Evolutionary conservation across 805 yeast species (phyloP), one percentile per base, ranked within the genome.

Genomic region (Teunomyces panamensis): DNA sequence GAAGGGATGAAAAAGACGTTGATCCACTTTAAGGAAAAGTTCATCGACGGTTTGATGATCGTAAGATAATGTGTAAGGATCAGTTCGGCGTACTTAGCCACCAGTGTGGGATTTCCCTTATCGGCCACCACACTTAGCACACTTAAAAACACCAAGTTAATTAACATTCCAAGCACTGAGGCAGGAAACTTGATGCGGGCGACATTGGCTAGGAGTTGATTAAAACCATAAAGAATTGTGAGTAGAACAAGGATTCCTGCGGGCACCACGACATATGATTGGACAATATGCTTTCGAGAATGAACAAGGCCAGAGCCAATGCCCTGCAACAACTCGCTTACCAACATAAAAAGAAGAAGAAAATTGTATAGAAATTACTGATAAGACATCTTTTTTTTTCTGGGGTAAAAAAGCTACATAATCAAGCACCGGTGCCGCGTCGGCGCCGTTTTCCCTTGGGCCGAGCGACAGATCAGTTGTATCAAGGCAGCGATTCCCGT

Each of bases 1-100:
- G 90, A 83, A 0, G 94, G 92, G 0, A 88, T 81, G 71, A 87
- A 87, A 59, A 83, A 85, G 5, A 85, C 76, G 60, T 84, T 85
- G 65, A 87, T 87, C 92, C 94, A 87, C 47, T 85, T 74, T 43
- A 87, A 70, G 1, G 85, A 73, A 61, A 85, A 84, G 51, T 85
- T 85, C 68, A 79, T 78, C 11, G 89, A 80, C n/a, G 85, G 77
- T 43, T 83, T 81, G 43, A 83, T 64, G 9, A 72, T 30, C 36
- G 51, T 54, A 34, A 73, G 56, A 46, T 73, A 72, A 43, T 61
- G 53, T 11, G 63, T 60, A 27, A 71, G 53, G 2, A 63, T 30
- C 57, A 64, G 57, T 16, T 36, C 16, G 20, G 52, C 34, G 47
- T 65, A 62, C 27, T n/a, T n/a, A 9, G 41, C 8, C 4, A n/a